Percentiles rank a stretch among this genome's conserved stretches.
phyloP scores from a whole-genome alignment of 2,329 filamentous ascomycete species.

The Zasmidium cellare region DNA sequence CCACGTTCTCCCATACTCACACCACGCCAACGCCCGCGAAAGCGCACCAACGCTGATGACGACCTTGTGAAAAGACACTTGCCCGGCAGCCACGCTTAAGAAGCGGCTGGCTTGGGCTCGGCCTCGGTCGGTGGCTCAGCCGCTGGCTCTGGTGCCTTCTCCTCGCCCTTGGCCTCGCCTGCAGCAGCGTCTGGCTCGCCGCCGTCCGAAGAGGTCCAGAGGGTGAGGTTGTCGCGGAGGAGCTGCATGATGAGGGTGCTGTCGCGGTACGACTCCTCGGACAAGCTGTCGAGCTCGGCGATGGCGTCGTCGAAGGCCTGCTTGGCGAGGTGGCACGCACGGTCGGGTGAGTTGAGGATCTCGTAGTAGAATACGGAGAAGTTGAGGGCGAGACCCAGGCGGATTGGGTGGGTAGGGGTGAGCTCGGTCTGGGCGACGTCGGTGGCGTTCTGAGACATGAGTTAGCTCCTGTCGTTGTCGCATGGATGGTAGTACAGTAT shows the following conservation, averaged over 20 bases:
- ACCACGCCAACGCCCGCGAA: conserved; percentile 20
- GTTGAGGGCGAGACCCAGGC: conserved; percentile 95
- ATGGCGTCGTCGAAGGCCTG: conserved; percentile 99
- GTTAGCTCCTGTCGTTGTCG: conserved; percentile 20
- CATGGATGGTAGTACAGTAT: conserved; percentile 9
- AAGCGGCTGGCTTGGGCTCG: conserved; percentile 26
- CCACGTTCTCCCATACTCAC: conserved; percentile 15
- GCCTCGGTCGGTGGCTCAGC: conserved; percentile 49
- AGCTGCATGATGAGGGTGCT: conserved; percentile 99
- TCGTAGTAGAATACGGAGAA: conserved; percentile 99
- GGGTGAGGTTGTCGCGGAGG: conserved; percentile 94
- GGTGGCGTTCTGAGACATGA: conserved; percentile 73
- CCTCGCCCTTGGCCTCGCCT: conserved; percentile 52
- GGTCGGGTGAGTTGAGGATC: conserved; percentile 97
- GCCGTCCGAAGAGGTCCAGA: conserved; percentile 94
- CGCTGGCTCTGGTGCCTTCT: conserved; percentile 40
- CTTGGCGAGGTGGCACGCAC: conserved; percentile 97
- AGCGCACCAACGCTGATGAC: conserved; percentile 18
- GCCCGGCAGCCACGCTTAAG: conserved; percentile 17
- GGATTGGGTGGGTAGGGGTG: conserved; percentile 95
- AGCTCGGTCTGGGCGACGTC: conserved; percentile 98
- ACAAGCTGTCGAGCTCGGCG: conserved; percentile 95
- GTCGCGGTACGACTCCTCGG: conserved; percentile 97
- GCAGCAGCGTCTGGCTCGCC: conserved; percentile 71
- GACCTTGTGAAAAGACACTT: conserved; percentile 11